phyloP scores from a whole-genome alignment of 2,329 filamentous ascomycete species.

The Neofusicoccum laricinum region DNA sequence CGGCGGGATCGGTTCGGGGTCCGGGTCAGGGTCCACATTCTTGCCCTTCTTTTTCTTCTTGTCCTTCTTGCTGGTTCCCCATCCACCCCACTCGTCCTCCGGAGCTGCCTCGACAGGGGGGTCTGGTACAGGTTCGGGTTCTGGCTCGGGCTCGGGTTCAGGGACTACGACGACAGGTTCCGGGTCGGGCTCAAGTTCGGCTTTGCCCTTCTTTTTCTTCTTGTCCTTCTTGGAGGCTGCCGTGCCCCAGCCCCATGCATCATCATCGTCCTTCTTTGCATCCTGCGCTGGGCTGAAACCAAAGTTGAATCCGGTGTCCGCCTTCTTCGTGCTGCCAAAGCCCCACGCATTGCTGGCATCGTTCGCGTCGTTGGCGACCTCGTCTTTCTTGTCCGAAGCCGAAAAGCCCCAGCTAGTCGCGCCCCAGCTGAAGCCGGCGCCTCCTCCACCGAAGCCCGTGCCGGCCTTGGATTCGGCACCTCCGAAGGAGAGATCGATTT shows the following conservation, averaged over 20 bases:
- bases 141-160: constrained; percentile 10
- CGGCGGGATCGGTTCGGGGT: constrained; percentile 23
- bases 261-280: constrained; percentile 28
- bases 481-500: constrained; percentile 48
- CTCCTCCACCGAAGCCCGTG: constrained; percentile 23
- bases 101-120: not conserved
- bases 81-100: constrained; percentile 11
- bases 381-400: constrained; percentile 23
- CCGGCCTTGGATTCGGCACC: constrained; percentile 22
- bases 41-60: constrained; percentile 45
- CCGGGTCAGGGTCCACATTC: not conserved
- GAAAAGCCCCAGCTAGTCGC: constrained; percentile 32
- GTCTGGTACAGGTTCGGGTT: not conserved
- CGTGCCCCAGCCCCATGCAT: constrained; percentile 7
- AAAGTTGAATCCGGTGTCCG: constrained; percentile 17
- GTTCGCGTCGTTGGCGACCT: constrained; percentile 13
- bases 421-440: constrained; percentile 36
- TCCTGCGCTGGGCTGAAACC: constrained; percentile 13
- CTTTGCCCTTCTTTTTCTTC: constrained; percentile 28
- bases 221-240: constrained; percentile 26
- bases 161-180: constrained; percentile 20
- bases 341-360: constrained; percentile 8
- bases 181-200: constrained; percentile 16
- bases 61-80: constrained; percentile 25
- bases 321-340: constrained; percentile 8